Conservation (phyloP, 2,329 filamentous ascomycete genomes). For the Ophiostoma triangulosporum region DNA sequence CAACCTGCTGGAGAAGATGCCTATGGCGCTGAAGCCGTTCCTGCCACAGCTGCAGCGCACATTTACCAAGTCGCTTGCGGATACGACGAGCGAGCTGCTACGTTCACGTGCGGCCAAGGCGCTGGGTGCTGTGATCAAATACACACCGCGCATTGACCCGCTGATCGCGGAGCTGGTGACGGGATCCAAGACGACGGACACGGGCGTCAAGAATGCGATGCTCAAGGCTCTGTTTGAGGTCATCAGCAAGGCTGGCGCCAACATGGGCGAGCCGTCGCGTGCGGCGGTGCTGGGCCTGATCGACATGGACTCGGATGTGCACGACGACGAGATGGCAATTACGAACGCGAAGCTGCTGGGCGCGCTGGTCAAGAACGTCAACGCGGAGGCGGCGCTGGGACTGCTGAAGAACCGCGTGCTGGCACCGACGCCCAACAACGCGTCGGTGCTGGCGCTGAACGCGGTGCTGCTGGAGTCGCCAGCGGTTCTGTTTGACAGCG, state of each 20-base stretch:
- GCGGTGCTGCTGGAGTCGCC: slow-evolving; percentile 75
- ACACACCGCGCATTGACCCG: slow-evolving; percentile 90
- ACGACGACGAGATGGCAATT: slow-evolving; percentile 66
- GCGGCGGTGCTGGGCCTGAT: slow-evolving; percentile 78
- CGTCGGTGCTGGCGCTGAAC: slow-evolving; percentile 78
- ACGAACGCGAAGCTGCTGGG: slow-evolving; percentile 85
- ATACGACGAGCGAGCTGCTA: slow-evolving; percentile 79
- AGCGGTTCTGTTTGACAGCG: slow-evolving; percentile 48
- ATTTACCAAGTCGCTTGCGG: slow-evolving; percentile 90
- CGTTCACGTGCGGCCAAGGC: slow-evolving; percentile 85
- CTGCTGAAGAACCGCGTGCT: slow-evolving; percentile 63
- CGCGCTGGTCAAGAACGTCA: slow-evolving; percentile 76
- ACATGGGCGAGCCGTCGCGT: slow-evolving; percentile 87
- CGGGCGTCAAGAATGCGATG: slow-evolving; percentile 89
- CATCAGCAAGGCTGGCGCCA: slow-evolving; percentile 81
- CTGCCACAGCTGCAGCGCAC: slow-evolving; percentile 91
- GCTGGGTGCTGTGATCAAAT: slow-evolving; percentile 84
- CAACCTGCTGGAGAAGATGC: slow-evolving; percentile 93
- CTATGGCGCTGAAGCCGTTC: slow-evolving; percentile 89
- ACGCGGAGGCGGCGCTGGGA: slow-evolving; percentile 49
- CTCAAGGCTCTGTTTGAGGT: slow-evolving; percentile 93
- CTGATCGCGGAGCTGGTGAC: slow-evolving; percentile 84
- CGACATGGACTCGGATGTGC: slow-evolving; percentile 66
- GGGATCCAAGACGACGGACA: slow-evolving; percentile 81
- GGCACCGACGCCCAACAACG: slow-evolving; percentile 57